Evolutionary conservation across 345 rosid species (phyloP).

Genomic region (Melastoma malabathricum): DNA sequence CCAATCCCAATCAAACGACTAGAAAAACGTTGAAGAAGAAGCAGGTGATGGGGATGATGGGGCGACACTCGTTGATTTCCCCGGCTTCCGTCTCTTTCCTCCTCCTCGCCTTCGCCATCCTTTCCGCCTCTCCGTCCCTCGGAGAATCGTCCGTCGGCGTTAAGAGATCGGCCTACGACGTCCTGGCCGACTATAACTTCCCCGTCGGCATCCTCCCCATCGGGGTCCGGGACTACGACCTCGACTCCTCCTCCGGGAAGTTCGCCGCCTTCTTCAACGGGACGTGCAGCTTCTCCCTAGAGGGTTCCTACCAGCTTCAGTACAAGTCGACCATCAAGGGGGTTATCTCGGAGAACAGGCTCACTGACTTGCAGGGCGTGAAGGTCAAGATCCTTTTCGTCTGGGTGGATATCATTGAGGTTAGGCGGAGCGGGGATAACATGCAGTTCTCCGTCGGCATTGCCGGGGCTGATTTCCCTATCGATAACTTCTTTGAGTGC

Average conservation of each 20-base stretch:
- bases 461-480: slow-evolving; percentile 45
- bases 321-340: slow-evolving; percentile 41
- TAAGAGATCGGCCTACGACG: slow-evolving; percentile 35
- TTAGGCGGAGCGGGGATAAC: slow-evolving; percentile 30
- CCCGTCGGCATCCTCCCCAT: slow-evolving; percentile 48
- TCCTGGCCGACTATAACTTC: slow-evolving; percentile 26
- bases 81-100: slow-evolving; percentile 6
- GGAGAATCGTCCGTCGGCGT: not conserved
- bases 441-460: slow-evolving; percentile 58
- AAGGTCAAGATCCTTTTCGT: slow-evolving; percentile 47
- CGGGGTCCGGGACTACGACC: slow-evolving; percentile 36
- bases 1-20: not conserved
- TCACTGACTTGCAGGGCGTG: slow-evolving; percentile 35
- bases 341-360: slow-evolving; percentile 25
- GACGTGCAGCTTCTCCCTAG: slow-evolving; percentile 44
- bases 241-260: slow-evolving; percentile 30
- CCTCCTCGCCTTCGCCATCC: slow-evolving; percentile 6
- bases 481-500: slow-evolving; percentile 50
- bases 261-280: slow-evolving; percentile 40
- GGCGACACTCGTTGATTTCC: not conserved
- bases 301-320: slow-evolving; percentile 44
- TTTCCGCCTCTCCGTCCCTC: not conserved
- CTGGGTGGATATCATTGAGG: slow-evolving; percentile 56
- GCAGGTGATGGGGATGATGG: slow-evolving; percentile 1
- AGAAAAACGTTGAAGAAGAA: slow-evolving; percentile 2